A percentile compares a stretch with the other conserved stretches of the same genome.
phyloP scores from a whole-genome alignment of 768 basidiomycete genomes.

The Lentinula sp. region DNA sequence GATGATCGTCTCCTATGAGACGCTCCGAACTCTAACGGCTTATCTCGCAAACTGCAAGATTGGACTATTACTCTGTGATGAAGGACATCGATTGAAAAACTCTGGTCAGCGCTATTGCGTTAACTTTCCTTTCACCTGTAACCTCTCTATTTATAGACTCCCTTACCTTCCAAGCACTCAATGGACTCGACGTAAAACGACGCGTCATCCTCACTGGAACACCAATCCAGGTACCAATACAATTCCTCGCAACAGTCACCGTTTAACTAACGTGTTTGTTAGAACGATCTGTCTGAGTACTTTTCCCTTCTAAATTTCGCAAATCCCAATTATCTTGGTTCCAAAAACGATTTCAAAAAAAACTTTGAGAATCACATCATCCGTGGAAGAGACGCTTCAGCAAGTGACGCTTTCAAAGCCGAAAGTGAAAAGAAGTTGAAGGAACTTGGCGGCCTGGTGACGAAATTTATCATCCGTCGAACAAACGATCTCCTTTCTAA shows the following conservation, averaged over 20 bases:
- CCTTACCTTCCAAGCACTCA: slow-evolving; percentile 80
- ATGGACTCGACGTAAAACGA: slow-evolving; percentile 76
- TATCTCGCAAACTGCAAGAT: slow-evolving; percentile 78
- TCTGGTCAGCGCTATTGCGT: slow-evolving; percentile 50
- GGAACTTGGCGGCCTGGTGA: slow-evolving; percentile 81
- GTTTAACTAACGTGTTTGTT: not conserved
- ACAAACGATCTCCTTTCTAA: slow-evolving; percentile 94
- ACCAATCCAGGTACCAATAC: slow-evolving; percentile 66
- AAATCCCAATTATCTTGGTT: slow-evolving; percentile 85
- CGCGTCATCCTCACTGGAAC: slow-evolving; percentile 94
- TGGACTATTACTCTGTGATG: slow-evolving; percentile 92
- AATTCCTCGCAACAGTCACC: not conserved
- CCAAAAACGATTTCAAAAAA: slow-evolving; percentile 87
- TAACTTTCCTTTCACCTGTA: not conserved
- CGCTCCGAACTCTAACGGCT: slow-evolving; percentile 71
- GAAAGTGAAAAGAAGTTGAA: slow-evolving; percentile 86
- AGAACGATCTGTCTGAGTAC: slow-evolving; percentile 94
- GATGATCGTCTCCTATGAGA: slow-evolving; percentile 99
- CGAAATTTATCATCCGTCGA: slow-evolving; percentile 90
- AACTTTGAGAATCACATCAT: slow-evolving; percentile 93
- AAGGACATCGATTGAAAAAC: slow-evolving; percentile 96
- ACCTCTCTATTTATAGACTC: slow-evolving; percentile 49
- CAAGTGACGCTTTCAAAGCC: slow-evolving; percentile 72
- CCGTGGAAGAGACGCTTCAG: slow-evolving; percentile 84
- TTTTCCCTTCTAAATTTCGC: slow-evolving; percentile 92